phyloP scores from a whole-genome alignment of 768 basidiomycete species.

The Agaricus blazei region DNA sequence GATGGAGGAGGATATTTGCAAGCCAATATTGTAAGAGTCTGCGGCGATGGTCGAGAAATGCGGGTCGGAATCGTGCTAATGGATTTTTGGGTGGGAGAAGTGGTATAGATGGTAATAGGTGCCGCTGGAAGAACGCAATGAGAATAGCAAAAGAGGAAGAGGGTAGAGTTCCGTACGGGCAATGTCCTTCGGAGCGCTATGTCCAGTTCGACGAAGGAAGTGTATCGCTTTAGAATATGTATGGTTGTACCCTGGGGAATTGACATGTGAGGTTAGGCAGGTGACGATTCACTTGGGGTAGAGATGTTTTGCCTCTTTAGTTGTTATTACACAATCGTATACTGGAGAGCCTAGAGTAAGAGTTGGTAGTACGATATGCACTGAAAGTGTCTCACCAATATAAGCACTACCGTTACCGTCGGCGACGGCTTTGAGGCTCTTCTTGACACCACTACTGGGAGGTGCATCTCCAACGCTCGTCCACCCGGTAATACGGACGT shows the following conservation, averaged over 20 bases:
- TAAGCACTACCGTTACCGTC: constrained; percentile 49
- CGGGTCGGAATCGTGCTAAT: constrained; percentile 58
- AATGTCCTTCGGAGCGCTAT: constrained; percentile 41
- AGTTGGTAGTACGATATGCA: neutral
- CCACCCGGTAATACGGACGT: constrained; percentile 67
- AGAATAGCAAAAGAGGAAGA: neutral
- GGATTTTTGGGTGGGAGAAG: constrained; percentile 65
- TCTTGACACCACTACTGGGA: constrained; percentile 2
- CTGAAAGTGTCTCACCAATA: constrained; percentile 38
- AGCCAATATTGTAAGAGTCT: constrained; percentile 65
- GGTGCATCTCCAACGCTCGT: constrained; percentile 53
- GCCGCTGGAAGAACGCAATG: constrained; percentile 26
- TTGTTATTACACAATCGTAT: constrained; percentile 66
- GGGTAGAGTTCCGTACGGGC: constrained; percentile 35
- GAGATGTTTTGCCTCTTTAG: constrained; percentile 40
- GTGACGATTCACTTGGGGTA: neutral
- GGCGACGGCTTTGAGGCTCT: constrained; percentile 5
- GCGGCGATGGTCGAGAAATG: constrained; percentile 61
- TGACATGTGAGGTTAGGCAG: neutral
- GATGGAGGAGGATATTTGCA: constrained; percentile 57
- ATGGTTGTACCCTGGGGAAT: constrained; percentile 49
- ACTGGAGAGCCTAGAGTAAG: constrained; percentile 29
- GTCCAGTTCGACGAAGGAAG: constrained; percentile 55
- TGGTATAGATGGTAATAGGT: constrained; percentile 46
- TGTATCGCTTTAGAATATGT: constrained; percentile 65